Evolutionary conservation across 2,329 filamentous ascomycete genomes (phyloP).

Genomic region (Tolypocladium nubicola): DNA sequence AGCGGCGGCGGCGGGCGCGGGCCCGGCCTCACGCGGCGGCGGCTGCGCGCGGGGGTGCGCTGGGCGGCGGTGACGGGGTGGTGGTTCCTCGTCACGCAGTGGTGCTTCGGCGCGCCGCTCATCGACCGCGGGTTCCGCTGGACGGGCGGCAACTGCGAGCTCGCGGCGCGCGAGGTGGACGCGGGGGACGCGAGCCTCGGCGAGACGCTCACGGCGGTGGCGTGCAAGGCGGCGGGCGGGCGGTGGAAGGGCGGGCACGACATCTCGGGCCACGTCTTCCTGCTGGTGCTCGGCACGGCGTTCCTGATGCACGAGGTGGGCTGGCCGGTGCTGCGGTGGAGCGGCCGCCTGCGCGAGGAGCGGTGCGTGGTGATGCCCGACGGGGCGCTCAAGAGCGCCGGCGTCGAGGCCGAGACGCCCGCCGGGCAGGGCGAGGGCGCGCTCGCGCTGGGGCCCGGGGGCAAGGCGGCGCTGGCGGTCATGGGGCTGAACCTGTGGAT

Average conservation of each 20-base stretch:
- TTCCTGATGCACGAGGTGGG: conserved; percentile 72
- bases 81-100: conserved; percentile 88
- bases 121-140: conserved; percentile 85
- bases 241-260: conserved; percentile 91
- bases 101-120: conserved; percentile 86
- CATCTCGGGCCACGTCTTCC: conserved; percentile 89
- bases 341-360: conserved; percentile 41
- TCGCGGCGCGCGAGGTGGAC: conserved; percentile 36
- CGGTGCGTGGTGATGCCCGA: conserved; percentile 55
- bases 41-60: conserved; percentile 49
- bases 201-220: conserved; percentile 57
- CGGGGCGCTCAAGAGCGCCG: conserved; percentile 52
- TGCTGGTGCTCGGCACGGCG: conserved; percentile 74
- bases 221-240: conserved; percentile 75
- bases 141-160: conserved; percentile 76
- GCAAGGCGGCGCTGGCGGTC: conserved; percentile 50
- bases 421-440: conserved; percentile 12
- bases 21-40: conserved; percentile 23
- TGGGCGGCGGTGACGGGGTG: conserved; percentile 63
- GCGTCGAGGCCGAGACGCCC: conserved; percentile 30
- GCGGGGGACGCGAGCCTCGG: conserved; percentile 34
- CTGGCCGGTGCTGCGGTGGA: conserved; percentile 42
- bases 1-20: too few relatives aligned
- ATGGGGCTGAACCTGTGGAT: conserved; percentile 79
- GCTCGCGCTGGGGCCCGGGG: conserved; percentile 31